Evolutionary conservation across 805 yeast genomes (phyloP), one percentile per base, ranked within the genome.

Genomic region (Debaryomyces tyrocola): DNA sequence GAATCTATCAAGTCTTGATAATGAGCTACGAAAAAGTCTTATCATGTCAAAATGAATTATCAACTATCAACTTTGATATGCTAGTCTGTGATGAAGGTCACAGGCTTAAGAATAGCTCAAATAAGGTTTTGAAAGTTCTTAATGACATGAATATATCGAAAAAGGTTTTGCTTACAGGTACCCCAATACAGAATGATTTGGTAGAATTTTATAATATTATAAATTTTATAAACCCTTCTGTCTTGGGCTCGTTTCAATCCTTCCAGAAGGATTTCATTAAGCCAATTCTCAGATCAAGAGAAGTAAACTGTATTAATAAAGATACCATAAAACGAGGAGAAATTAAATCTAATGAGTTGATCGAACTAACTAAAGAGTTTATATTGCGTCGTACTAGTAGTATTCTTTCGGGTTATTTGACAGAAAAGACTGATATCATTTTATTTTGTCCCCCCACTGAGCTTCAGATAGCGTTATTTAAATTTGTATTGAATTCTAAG

Each of bases 41-140:
- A 12, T 74, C 76, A 12, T 73, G 83, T 56, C 65, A 75, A 18
- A 69, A 73, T 6, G 84, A 85, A 48, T 57, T 87, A 6, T 55
- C 70, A 1, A 62, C 69, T 2, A 73, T 73, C 2, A 63, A 64
- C 0, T 69, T 81, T 50, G 98, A 90, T 60, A 54, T 94, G 14
- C 67, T 94, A 15, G 79, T 94, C 0, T 94, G 97, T 63, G 99
- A 94, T 64, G 99, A 94, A 60, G 99, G 98, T 2, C 99, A 94
- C 63, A 74, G 96, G 41, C 73, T 94, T 53, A 94, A 92, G 56
- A 87, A 82, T 54, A 74, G 81, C 4, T 70, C 82, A 8, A 89
- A 87, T 48, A 90, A 89, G 62, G 82, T 87, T 0, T 69, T 90
- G 43, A 82, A 81, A 48, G 80, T 83, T 0, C 68, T 92, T 43